Percentiles rank a stretch among this genome's conserved stretches.
Evolutionary conservation across 108 stramenopile species (phyloP).

Genomic region (Epithemia pelagica): DNA sequence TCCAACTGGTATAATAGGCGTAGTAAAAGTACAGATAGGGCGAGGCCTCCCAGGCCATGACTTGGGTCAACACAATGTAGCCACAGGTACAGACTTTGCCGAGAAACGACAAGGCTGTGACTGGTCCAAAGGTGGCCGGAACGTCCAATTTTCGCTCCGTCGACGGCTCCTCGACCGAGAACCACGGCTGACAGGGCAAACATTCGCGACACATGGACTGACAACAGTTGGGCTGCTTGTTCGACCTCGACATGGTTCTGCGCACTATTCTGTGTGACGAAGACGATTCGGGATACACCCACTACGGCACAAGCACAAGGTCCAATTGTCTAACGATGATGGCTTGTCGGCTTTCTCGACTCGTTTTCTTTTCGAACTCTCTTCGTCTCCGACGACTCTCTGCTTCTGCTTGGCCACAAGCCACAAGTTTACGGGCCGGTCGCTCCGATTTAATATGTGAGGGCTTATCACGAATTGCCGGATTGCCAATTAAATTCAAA

Average conservation of each 20-base stretch:
- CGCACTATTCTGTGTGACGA: no score
- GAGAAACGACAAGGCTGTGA: not conserved
- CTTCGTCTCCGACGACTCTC: not conserved
- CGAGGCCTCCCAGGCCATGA: not conserved
- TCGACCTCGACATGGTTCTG: not conserved
- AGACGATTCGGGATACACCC: no score
- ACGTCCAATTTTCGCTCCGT: not conserved
- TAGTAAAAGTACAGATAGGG: not conserved
- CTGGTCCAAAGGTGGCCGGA: constrained; percentile 9
- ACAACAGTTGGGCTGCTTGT: not conserved
- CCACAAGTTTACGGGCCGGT: no score
- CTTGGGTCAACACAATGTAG: not conserved
- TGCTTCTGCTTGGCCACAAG: no score
- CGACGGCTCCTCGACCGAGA: not conserved
- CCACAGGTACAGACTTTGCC: not conserved
- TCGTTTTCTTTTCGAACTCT: no score
- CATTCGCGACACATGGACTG: not conserved
- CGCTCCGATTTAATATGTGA: no score
- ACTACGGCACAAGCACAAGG: no score
- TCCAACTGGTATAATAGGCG: constrained; percentile 1
- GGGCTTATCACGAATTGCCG: no score
- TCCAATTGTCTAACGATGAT: no score
- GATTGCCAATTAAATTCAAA: no score
- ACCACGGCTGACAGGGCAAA: constrained; percentile 8
- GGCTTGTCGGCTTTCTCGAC: no score